Conservation (phyloP, 495 filamentous ascomycete genomes). For the Aspergillus asperescens region DNA sequence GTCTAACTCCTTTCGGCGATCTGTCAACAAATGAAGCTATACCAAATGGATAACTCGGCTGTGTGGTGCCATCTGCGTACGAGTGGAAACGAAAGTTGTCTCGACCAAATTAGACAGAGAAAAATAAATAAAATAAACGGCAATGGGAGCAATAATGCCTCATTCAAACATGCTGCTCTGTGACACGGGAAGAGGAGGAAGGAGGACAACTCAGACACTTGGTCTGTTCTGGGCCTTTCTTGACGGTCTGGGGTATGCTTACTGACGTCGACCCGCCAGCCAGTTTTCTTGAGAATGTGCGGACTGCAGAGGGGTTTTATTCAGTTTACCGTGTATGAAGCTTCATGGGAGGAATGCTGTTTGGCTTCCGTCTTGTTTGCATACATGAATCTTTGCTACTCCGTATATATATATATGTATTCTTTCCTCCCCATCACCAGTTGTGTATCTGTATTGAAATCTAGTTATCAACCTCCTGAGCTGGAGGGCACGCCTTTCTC, state of each 20-base stretch:
- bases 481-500: no score
- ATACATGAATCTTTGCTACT: no score
- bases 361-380: no score
- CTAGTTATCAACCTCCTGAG: no score
- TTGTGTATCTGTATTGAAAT: no score
- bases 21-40: not conserved
- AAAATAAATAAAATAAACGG: no score
- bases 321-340: not conserved
- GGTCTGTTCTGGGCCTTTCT: not conserved
- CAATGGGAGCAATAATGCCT: no score
- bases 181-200: not conserved
- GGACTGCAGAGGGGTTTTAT: not conserved
- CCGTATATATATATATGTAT: no score
- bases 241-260: not conserved
- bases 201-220: not conserved
- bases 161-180: not conserved
- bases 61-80: constrained; percentile 7
- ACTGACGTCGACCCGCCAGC: not conserved
- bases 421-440: no score
- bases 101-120: no score
- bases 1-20: not conserved
- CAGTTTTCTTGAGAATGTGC: not conserved
- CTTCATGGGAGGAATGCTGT: no score
- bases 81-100: no score
- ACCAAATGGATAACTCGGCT: not conserved